Evolutionary conservation across 2,329 filamentous ascomycete genomes (phyloP), one percentile per base, ranked within the genome.

Genomic region (Colletotrichum neosansevieriae): DNA sequence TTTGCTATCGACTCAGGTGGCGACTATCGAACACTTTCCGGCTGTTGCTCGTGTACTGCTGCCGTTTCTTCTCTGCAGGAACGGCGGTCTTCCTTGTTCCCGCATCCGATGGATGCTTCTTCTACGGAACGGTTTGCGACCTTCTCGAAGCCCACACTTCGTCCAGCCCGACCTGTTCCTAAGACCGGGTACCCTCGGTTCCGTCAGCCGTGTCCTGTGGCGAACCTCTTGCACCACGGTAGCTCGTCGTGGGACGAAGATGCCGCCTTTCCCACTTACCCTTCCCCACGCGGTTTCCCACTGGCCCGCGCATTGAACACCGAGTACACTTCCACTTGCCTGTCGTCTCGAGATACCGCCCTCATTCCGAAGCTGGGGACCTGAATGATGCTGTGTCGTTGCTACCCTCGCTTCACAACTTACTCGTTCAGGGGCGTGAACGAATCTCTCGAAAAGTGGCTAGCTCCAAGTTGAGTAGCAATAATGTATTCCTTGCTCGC

Each of bases 101-200:
- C 47, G 21, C 29, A 68, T 68, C 54, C 54, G 54, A 59, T 36
- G 1, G 54, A 59, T 34, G 19, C 13, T 32, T 21, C 36, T 53
- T 67, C 36, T 34, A 36, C 24, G 24, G 47, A 47, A 54, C 17
- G 9, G 24, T 44, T 56, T 34, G 54, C 32, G 65, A 44, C 17
- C 19, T 65, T 68, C 65, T 68, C 61, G 61, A 68, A 65, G 61
- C 61, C 61, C 54, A 38, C 44, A 53, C 19, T 36, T 49, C 40
- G 34, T 54, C 15, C 34, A 34, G 54, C 19, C 49, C 49, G 49
- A 68, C 24, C 61, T 34, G 32, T n/a, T 32, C 40, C 61, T n/a
- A 65, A 68, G 54, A 54, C 49, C 54, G 49, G 65, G 61, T 40
- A 19, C 38, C 49, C 49, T 65, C 61, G 61, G 32, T 65, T 47